phyloP scores from a whole-genome alignment of 1,284 basidiomycete genomes.

The Ceratobasidium sp. region DNA sequence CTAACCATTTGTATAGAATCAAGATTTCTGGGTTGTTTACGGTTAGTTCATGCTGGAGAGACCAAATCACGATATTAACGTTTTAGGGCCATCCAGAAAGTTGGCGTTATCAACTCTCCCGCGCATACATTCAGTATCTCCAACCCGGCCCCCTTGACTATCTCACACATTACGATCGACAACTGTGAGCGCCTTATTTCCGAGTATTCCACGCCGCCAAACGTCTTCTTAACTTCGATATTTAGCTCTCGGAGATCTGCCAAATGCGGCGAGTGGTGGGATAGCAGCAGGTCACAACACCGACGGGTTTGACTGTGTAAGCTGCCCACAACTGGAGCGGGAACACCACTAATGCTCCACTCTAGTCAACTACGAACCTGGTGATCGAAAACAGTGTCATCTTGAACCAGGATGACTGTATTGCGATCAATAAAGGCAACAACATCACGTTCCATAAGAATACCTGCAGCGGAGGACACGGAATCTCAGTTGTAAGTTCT shows the following conservation, averaged over 20 bases:
- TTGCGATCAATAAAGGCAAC: conserved; percentile 49
- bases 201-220: background rate
- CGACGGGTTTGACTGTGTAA: conserved; percentile 40
- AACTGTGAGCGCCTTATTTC: conserved; percentile 52
- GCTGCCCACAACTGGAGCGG: background rate
- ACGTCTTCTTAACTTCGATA: background rate
- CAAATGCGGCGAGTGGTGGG: conserved; percentile 61
- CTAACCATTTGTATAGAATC: conserved; percentile 53
- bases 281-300: conserved; percentile 58
- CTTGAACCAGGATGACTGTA: conserved; percentile 49
- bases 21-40: conserved; percentile 54
- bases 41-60: background rate
- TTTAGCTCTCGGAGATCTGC: conserved; percentile 55
- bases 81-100: conserved; percentile 61
- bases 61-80: background rate
- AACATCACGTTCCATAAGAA: conserved; percentile 48
- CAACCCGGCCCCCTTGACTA: conserved; percentile 52
- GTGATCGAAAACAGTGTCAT: conserved; percentile 46
- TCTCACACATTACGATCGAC: conserved; percentile 55
- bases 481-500: conserved; percentile 46
- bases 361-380: conserved; percentile 37
- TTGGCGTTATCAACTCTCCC: conserved; percentile 62
- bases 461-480: conserved; percentile 49
- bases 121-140: conserved; percentile 54
- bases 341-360: background rate